Percentiles rank a stretch among this genome's conserved stretches.
phyloP scores from a whole-genome alignment of 1,284 basidiomycete species.

The Omphalotus olearius region DNA sequence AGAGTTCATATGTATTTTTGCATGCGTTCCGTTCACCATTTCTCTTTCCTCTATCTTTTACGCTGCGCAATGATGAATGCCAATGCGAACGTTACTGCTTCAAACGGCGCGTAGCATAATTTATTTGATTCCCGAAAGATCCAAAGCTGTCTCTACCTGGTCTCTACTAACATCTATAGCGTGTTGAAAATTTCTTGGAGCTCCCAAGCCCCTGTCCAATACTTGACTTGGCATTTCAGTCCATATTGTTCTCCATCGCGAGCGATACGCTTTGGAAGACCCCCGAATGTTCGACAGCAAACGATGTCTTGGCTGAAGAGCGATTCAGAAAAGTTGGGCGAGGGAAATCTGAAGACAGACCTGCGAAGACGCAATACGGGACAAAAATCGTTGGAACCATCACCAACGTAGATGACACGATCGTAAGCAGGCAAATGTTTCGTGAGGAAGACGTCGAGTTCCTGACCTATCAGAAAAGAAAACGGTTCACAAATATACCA shows the following conservation, averaged over 20 bases:
- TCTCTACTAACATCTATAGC: slow-evolving; percentile 22
- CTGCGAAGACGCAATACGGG: slow-evolving; percentile 79
- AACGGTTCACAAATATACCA: background rate
- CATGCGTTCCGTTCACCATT: too few species aligned
- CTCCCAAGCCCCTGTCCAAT: slow-evolving; percentile 94
- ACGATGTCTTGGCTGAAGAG: slow-evolving; percentile 65
- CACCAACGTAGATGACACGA: slow-evolving; percentile 88
- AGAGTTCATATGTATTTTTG: too few species aligned
- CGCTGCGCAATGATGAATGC: background rate
- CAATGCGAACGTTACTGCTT: background rate
- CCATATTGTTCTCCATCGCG: slow-evolving; percentile 62
- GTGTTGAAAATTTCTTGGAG: slow-evolving; percentile 76
- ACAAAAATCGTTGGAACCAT: slow-evolving; percentile 96
- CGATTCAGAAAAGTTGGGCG: slow-evolving; percentile 6
- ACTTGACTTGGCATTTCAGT: slow-evolving; percentile 67
- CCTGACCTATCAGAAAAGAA: slow-evolving; percentile 59
- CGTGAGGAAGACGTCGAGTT: slow-evolving; percentile 78
- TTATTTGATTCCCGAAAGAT: background rate
- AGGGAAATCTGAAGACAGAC: slow-evolving; percentile 34
- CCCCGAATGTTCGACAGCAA: slow-evolving; percentile 74
- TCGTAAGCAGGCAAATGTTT: slow-evolving; percentile 72
- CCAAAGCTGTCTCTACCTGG: too few species aligned
- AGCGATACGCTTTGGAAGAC: slow-evolving; percentile 72
- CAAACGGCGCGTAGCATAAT: too few species aligned
- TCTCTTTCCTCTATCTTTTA: background rate